Evolutionary conservation across 148 eudicot genomes (phyloP).

Genomic region (Vaccinium corymbosum): DNA sequence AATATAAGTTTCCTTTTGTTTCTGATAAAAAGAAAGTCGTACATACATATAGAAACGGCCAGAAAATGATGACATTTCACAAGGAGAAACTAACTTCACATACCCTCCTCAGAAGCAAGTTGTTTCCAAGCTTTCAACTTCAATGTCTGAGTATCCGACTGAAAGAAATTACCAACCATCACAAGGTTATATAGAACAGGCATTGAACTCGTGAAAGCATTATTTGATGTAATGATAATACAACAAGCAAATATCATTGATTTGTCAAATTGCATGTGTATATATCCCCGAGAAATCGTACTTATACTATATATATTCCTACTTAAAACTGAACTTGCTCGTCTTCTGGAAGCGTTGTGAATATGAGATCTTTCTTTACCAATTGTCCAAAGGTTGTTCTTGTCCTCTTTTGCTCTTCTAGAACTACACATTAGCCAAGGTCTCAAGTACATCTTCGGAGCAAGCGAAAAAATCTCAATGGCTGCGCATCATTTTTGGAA

Average conservation of each 20-base stretch:
- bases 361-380: not conserved
- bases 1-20: not conserved
- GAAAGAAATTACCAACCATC: conserved; percentile 27
- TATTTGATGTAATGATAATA: not conserved
- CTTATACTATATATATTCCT: not conserved
- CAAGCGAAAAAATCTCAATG: not conserved
- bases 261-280: not conserved
- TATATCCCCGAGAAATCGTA: not conserved
- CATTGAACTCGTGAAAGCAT: not conserved
- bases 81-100: conserved; percentile 2
- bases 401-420: not conserved
- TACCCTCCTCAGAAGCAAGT: conserved; percentile 91
- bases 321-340: not conserved
- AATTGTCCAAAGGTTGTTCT: not conserved
- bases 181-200: not conserved
- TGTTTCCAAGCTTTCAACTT: conserved; percentile 87
- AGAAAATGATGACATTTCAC: not conserved
- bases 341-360: not conserved
- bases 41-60: not conserved
- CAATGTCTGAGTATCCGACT: conserved; percentile 79
- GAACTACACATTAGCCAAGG: not conserved
- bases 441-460: not conserved
- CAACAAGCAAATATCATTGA: not conserved
- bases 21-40: not conserved
- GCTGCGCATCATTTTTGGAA: not conserved